Conservation (phyloP, 2,329 filamentous ascomycete species). For the Phoma sp. region DNA sequence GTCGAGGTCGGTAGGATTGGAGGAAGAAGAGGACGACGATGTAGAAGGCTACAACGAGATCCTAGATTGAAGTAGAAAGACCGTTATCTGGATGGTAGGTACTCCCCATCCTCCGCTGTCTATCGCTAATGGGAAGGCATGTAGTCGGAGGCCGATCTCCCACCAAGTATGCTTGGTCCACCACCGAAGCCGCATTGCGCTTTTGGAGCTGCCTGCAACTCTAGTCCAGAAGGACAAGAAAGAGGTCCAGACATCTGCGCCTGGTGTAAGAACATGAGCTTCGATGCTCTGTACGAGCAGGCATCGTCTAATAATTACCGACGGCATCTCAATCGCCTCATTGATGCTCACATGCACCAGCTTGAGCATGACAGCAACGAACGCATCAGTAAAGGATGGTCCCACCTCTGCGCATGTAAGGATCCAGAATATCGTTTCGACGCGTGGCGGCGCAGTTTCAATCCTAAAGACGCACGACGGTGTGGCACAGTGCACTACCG, state of each 20-base stretch:
- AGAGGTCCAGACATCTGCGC: constrained; percentile 29
- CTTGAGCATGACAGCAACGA: constrained; percentile 29
- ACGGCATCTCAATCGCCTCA: constrained; percentile 18
- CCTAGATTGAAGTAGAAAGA: constrained; percentile 12
- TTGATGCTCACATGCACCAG: constrained; percentile 29
- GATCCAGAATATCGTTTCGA: constrained; percentile 28
- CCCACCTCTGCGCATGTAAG: constrained; percentile 32
- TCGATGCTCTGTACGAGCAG: constrained; percentile 27
- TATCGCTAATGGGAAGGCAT: background rate
- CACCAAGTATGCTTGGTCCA: constrained; percentile 26
- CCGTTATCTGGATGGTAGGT: constrained; percentile 12
- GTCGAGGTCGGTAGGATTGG: constrained; percentile 26
- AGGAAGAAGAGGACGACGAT: constrained; percentile 32
- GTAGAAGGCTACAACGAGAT: constrained; percentile 33
- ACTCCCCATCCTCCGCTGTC: background rate
- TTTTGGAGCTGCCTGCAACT: constrained; percentile 31
- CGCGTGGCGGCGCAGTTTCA: constrained; percentile 29
- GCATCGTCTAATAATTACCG: constrained; percentile 22
- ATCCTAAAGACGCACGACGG: constrained; percentile 26
- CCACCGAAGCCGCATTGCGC: constrained; percentile 30
- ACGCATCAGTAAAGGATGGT: constrained; percentile 30
- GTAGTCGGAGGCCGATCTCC: background rate
- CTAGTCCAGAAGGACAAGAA: constrained; percentile 27
- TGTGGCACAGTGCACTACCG: constrained; percentile 31
- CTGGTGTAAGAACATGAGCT: constrained; percentile 38